Conservation (phyloP, 23 red algal genomes). For the Gracilaria gracilis region DNA sequence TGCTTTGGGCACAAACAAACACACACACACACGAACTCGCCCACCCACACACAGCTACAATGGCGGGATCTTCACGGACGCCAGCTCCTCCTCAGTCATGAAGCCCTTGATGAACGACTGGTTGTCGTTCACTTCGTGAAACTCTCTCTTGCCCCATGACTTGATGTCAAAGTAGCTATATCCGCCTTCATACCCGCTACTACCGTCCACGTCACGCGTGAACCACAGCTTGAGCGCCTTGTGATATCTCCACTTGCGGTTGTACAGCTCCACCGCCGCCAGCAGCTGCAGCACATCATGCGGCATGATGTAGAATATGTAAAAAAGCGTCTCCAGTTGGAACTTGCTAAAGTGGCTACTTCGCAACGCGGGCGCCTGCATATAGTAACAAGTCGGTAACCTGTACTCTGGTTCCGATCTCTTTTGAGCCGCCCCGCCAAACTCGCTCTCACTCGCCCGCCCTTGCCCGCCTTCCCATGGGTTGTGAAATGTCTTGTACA, state of each 20-base stretch:
- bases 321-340: slow-evolving; percentile 88
- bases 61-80: slow-evolving; percentile 50
- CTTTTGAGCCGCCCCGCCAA: slow-evolving; percentile 15
- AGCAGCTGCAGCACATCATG: slow-evolving; percentile 89
- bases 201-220: slow-evolving; percentile 38
- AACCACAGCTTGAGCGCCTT: slow-evolving; percentile 97
- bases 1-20: neutral
- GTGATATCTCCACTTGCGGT: slow-evolving; percentile 97
- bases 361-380: slow-evolving; percentile 83
- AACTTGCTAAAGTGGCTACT: slow-evolving; percentile 93
- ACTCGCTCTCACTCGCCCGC: slow-evolving; percentile 3
- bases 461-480: slow-evolving; percentile 77
- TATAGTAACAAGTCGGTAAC: slow-evolving; percentile 88
- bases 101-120: slow-evolving; percentile 90
- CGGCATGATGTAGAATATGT: slow-evolving; percentile 98
- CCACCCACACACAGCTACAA: neutral
- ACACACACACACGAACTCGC: too few relatives aligned
- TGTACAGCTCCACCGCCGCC: slow-evolving; percentile 93
- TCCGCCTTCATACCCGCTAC: slow-evolving; percentile 65
- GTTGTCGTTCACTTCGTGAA: slow-evolving; percentile 79
- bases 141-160: slow-evolving; percentile 87
- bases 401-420: slow-evolving; percentile 81
- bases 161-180: slow-evolving; percentile 98
- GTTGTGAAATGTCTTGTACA: slow-evolving; percentile 81
- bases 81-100: slow-evolving; percentile 92